Evolutionary conservation across 225 moss, liverwort and hornwort genomes (phyloP), one percentile per base, ranked within the genome.

Genomic region (Neckera pumila): DNA sequence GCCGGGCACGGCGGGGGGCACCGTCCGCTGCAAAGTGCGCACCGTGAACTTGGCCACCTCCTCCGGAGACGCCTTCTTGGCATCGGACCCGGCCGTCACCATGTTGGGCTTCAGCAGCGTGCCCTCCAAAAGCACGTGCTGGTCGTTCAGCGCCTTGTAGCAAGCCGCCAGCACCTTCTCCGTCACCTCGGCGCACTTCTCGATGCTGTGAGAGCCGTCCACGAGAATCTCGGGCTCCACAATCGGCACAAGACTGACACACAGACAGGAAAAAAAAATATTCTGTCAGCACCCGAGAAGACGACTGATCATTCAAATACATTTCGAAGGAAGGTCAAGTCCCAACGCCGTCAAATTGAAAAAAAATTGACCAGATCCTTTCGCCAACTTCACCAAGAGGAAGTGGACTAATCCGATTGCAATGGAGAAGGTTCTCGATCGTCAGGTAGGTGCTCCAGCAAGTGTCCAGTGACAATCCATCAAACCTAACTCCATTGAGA

Each of bases 301-400:
- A 54, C 25, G 25, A 77, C n/a, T 10, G 14, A 56, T 3, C 79
- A 0, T 26, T 17, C 38, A 2, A 1, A 79, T 30, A 1, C 27
- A 27, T 18, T 0, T 4, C 27, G 0, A 7, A 11, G 12, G 1
- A 79, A 58, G 38, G 0, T 0, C 58, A 0, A 26, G 26, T 26
- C 78, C n/a, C 25, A 1, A 78, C 0, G 15, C n/a, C 26, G 56
- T 17, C 78, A 16, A 56, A 78, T 54, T 6, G 36, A 6, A 6
- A 1, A 36, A 4, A 25, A 0, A 2, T 27, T 0, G 0, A 58
- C 9, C 38, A 36, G 58, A 40, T n/a, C 58, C 27, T 23, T 6
- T 17, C 16, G 51, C 77, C 0, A n/a, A 79, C 26, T 79, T 8
- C 58, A 58, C 79, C 58, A 2, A 7, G 3, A 40, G 10, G n/a